Conservation (phyloP, 2,329 filamentous ascomycete species). For the Eutypella sp. region DNA sequence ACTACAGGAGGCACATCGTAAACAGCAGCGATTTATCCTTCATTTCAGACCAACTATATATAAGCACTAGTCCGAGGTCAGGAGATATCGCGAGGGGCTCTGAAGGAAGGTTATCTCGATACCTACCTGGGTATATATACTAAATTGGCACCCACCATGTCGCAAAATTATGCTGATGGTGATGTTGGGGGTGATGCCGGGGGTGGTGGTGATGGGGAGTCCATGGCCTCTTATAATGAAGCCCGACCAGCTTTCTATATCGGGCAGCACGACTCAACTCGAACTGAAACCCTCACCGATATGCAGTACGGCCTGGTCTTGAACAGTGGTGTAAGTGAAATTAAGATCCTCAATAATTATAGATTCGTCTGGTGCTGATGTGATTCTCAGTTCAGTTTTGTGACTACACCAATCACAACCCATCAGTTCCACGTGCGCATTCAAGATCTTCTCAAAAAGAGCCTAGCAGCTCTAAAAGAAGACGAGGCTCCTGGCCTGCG, state of each 20-base stretch:
- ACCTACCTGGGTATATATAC: too few species aligned
- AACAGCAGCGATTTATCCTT: neutral
- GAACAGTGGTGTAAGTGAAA: slow-evolving; percentile 59
- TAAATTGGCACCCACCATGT: slow-evolving; percentile 17
- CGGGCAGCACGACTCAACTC: slow-evolving; percentile 66
- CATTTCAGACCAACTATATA: too few species aligned
- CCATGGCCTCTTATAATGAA: slow-evolving; percentile 54
- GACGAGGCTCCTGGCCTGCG: slow-evolving; percentile 41
- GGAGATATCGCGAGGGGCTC: too few species aligned
- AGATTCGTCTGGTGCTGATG: slow-evolving; percentile 11
- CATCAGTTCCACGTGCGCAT: slow-evolving; percentile 66
- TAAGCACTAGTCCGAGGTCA: too few species aligned
- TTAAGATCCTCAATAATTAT: too few species aligned
- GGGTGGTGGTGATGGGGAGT: too few species aligned
- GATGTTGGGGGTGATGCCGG: slow-evolving; percentile 16
- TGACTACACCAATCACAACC: slow-evolving; percentile 75
- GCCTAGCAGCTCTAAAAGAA: slow-evolving; percentile 44
- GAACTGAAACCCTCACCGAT: slow-evolving; percentile 56
- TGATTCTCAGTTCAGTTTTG: slow-evolving; percentile 63
- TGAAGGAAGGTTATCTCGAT: too few species aligned
- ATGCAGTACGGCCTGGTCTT: slow-evolving; percentile 63
- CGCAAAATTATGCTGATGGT: slow-evolving; percentile 11
- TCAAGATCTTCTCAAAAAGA: slow-evolving; percentile 53
- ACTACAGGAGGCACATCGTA: too few species aligned
- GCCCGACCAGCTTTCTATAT: slow-evolving; percentile 57